Evolutionary conservation across 2,329 filamentous ascomycete species (phyloP).

Genomic region (Penicillium oxalicum): DNA sequence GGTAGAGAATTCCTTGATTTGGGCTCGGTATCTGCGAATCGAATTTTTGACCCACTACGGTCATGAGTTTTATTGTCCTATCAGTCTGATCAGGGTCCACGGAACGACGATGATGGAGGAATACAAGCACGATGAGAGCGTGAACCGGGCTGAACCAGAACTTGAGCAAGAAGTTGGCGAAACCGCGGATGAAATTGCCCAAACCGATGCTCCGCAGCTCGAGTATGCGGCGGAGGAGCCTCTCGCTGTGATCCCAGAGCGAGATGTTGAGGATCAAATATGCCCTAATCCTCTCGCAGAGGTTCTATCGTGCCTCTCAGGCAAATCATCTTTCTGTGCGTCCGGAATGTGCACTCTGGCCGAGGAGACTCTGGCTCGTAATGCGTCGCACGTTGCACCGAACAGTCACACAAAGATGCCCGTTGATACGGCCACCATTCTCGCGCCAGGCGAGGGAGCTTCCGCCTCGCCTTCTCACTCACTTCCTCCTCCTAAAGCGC

Average conservation of each 20-base stretch:
- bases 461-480: slow-evolving; percentile 6
- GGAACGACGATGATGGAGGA: slow-evolving; percentile 93
- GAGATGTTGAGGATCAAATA: background rate
- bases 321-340: background rate
- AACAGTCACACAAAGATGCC: slow-evolving; percentile 18
- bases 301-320: slow-evolving; percentile 13
- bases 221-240: slow-evolving; percentile 21
- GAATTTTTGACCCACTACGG: slow-evolving; percentile 93
- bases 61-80: slow-evolving; percentile 91
- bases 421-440: slow-evolving; percentile 7
- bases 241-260: slow-evolving; percentile 5
- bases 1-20: slow-evolving; percentile 90
- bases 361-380: slow-evolving; percentile 9
- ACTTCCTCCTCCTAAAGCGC: slow-evolving; percentile 7
- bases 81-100: slow-evolving; percentile 85
- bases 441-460: slow-evolving; percentile 1
- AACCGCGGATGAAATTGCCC: slow-evolving; percentile 15
- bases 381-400: slow-evolving; percentile 6
- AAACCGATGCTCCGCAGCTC: slow-evolving; percentile 12
- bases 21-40: slow-evolving; percentile 85
- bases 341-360: slow-evolving; percentile 15
- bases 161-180: slow-evolving; percentile 51
- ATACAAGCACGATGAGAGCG: slow-evolving; percentile 78
- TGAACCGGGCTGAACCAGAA: slow-evolving; percentile 51
- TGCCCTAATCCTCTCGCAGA: slow-evolving; percentile 16